Base-by-base conservation (phyloP, 352 stramenopile genomes). In the Globisporangium rhizosaccharum region DNA sequence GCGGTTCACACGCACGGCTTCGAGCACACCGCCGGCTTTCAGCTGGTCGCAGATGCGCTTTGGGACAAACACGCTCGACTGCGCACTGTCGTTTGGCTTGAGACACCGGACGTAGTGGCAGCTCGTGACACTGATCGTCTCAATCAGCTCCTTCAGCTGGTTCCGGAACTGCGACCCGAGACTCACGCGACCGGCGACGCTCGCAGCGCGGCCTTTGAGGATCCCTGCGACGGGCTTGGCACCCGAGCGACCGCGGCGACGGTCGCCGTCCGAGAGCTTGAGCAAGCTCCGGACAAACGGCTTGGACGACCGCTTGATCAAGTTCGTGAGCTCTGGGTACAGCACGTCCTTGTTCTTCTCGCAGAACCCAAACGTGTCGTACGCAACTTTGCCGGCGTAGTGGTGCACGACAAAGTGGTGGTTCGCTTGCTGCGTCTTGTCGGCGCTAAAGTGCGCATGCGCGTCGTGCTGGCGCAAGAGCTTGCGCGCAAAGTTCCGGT, bases 41-140 rank as follows among this genome's bases (percentile, higher is more conserved):
- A 99, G 70, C 76, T 99, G 97, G 63, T 99, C 96, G 41, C 96
- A 97, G 12, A 98, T 79, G 41, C 96, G 82, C 64, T 97, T 94
- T 15, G 95, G 59, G 33, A 89, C 85, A 63, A 99, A 86, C 36
- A 73, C 54, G 23, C 72, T 76, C 1, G 83, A 61, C 51, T 96
- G 92, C 12, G 98, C 93, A 15, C 92, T 78, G 71, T 99, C 97
- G 68, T 99, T 99, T 0, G 97, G 96, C 75, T 99, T 99, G 45
- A 99, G 86, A 72, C 97, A 99, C n/a, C 97, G 86, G 26, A 99
- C 94, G 72, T 99, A 99, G 66, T 99, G 96, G 30, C 96, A 97
- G 59, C 91, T 84, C 0, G 95, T 98, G 15, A 83, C 79, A 62
- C 97, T 89, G 41, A 99, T 87, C 23, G 96, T 97, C 37, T 92